Evolutionary conservation across 345 rosid genomes (phyloP), one percentile per base, ranked within the genome.

Genomic region (Jatropha curcas): DNA sequence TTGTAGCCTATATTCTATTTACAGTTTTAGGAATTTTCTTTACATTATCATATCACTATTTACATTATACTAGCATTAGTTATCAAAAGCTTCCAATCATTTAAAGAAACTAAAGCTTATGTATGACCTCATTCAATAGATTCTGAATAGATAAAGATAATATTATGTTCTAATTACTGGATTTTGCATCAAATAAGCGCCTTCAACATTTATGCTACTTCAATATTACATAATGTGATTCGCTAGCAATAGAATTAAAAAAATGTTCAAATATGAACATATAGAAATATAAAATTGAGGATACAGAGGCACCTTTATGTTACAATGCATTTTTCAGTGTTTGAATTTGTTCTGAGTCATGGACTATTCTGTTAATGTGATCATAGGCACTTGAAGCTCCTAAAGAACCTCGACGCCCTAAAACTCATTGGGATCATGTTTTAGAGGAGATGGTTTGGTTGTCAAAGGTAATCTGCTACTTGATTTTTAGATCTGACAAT

Each of bases 371-470:
- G 55, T 52, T 78, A 58, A 60, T 57, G 52, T 67, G 10, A 27
- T 74, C 72, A 24, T 79, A 93, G 99, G 92, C 95, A 14, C 91
- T 91, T 62, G 99, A 96, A 86, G 98, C 93, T 51, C 97, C 96
- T 35, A 87, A 84, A 86, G 98, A 90, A 78, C 99, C 97, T 20
- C 90, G 84, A 35, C 97, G 99, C 12, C 91, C 93, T 69, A 96
- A 93, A 80, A 74, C 97, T 80, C 99, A 96, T 70, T 96, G 98
- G 99, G 98, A 96, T 85, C 98, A 96, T 87, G 99, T 96, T 67
- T 67, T 96, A 63, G 99, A 91, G 74, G 99, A 96, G 87, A 96
- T 96, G 99, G 80, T 68, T 79, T 96, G 99, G 99, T 83, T 96
- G 63, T 91, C 99, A 35, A 96, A 96, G 98, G 99, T 96, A 79